Base-by-base conservation (phyloP, 139 green algal species). In the Chlamydomonas eustigma region DNA sequence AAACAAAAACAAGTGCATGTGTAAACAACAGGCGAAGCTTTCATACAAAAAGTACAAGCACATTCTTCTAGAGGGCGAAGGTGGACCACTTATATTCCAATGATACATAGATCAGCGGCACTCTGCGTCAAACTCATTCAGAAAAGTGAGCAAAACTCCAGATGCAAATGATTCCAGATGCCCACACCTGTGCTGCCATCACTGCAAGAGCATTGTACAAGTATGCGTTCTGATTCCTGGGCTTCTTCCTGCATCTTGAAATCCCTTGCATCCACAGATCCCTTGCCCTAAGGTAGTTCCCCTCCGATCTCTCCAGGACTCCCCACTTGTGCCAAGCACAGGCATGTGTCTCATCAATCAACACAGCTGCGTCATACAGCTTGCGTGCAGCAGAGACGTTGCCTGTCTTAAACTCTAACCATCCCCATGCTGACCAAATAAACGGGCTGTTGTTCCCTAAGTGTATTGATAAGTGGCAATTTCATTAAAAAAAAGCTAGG, bases 271-370 rank as follows among this genome's bases (percentile, higher is more conserved):
- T 84, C 88, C 90, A 94, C 30, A 95, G 78, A 76, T 96, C 89
- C 18, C 85, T 73, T 1, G 95, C 95, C 1, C 83, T 80, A 38
- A 85, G 51, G 65, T 91, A 91, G 80, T 98, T 95, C 34, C 95
- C 95, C 73, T 95, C 70, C 18, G 65, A 66, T 86, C 93, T 93
- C 85, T 99, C 95, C 76, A 99, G 86, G 80, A 96, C 86, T 5
- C 94, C 95, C 95, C 95, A 99, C 52, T 92, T 94, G 83, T 99
- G 95, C 91, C 93, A 99, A 0, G 94, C 92, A 3, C 93, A 93
- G 28, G 91, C 92, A 75, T 99, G 95, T 64, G 72, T 77, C 25
- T 80, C 72, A 77, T 95, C 85, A 37, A 95, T 94, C 39, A 94
- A 91, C 4, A 92, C 85, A 0, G 95, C 95, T 0, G 94, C 95